Evolutionary conservation across 2,329 filamentous ascomycete genomes (phyloP).

Genomic region (Neoarthrinium moseri): DNA sequence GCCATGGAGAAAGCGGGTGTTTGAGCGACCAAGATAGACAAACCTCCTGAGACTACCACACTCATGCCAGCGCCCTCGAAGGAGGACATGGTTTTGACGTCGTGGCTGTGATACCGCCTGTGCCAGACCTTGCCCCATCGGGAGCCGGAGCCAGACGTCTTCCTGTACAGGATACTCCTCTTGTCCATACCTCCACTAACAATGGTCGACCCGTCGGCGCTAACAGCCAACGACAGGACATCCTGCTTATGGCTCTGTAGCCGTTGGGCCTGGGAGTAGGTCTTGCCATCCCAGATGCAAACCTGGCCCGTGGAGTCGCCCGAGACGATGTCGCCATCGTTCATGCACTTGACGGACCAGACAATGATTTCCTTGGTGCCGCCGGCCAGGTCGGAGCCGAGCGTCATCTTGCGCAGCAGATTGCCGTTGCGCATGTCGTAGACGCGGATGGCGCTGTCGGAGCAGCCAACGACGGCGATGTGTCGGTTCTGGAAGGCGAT

Average conservation of each 20-base stretch:
- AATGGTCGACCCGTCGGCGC: conserved; percentile 75
- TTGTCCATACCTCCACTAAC: conserved; percentile 92
- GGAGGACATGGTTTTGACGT: conserved; percentile 90
- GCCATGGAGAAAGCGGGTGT: conserved; percentile 4
- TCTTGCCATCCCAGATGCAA: conserved; percentile 90
- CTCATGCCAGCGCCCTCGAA: conserved; percentile 84
- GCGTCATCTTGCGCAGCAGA: conserved; percentile 76
- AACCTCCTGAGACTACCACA: conserved; percentile 88
- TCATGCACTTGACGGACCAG: conserved; percentile 88
- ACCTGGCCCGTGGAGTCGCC: conserved; percentile 94
- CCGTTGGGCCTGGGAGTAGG: conserved; percentile 82
- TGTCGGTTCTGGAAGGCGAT: conserved; percentile 85
- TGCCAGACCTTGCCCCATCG: conserved; percentile 88
- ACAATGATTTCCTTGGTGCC: conserved; percentile 84
- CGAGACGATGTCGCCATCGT: conserved; percentile 86
- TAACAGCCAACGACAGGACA: conserved; percentile 82
- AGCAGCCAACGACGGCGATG: conserved; percentile 84
- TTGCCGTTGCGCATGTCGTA: conserved; percentile 82
- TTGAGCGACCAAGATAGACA: conserved; percentile 23
- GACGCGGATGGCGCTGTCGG: conserved; percentile 89
- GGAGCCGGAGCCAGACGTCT: conserved; percentile 55
- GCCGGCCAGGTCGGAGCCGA: conserved; percentile 75
- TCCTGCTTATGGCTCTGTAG: conserved; percentile 88
- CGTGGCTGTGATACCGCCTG: conserved; percentile 84
- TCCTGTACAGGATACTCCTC: conserved; percentile 79